Evolutionary conservation across 2,329 filamentous ascomycete genomes (phyloP).

Genomic region (Scopulariopsis brevicaulis): DNA sequence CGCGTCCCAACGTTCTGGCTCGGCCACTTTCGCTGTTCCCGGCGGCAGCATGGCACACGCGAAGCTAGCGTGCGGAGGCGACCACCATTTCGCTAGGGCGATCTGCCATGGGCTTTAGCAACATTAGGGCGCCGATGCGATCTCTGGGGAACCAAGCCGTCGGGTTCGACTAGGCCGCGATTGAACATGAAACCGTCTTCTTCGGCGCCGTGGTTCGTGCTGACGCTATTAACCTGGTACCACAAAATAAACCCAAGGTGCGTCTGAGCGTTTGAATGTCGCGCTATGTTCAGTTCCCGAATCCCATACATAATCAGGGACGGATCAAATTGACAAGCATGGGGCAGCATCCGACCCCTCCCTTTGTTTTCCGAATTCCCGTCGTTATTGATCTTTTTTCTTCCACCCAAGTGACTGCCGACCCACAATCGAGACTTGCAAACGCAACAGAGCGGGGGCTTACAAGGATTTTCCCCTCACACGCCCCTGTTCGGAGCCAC

Average conservation of each 20-base stretch:
- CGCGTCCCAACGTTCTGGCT: background rate
- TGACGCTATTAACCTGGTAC: background rate
- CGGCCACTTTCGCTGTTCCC: background rate
- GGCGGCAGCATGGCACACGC: background rate
- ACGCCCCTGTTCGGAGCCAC: background rate
- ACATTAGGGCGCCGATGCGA: slow-evolving; percentile 21
- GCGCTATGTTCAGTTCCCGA: too few species aligned
- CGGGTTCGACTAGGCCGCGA: background rate
- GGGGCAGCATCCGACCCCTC: background rate
- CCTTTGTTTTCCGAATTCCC: background rate
- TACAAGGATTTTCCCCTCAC: background rate
- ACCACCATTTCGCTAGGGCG: slow-evolving; percentile 4
- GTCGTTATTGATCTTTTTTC: background rate
- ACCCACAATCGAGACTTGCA: background rate
- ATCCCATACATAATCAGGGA: too few species aligned
- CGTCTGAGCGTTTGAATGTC: background rate
- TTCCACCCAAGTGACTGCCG: background rate
- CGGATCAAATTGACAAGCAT: background rate
- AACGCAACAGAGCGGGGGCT: background rate
- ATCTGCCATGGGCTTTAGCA: slow-evolving; percentile 8
- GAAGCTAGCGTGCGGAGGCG: background rate
- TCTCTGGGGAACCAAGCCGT: slow-evolving; percentile 22
- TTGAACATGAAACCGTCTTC: slow-evolving; percentile 18
- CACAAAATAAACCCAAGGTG: background rate
- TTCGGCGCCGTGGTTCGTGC: slow-evolving; percentile 8